Evolutionary conservation across 202 grass and related monocot species (phyloP).

Genomic region (Schoenoplectus triqueter): DNA sequence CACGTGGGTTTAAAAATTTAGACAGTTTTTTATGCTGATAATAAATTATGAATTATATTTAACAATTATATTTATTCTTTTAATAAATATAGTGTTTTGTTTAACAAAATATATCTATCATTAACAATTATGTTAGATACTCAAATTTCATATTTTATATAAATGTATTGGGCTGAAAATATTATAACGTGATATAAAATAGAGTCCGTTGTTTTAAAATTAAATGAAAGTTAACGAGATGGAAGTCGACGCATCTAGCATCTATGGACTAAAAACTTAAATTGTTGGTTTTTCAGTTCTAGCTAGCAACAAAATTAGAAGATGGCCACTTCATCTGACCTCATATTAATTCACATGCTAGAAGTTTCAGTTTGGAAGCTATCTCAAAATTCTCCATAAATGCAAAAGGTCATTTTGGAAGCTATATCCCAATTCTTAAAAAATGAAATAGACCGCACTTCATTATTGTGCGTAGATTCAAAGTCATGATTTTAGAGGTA

Average conservation of each 20-base stretch:
- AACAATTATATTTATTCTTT: no score
- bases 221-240: background rate
- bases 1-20: no score
- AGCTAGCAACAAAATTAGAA: constrained; percentile 16
- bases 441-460: background rate
- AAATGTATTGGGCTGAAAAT: no score
- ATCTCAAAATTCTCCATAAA: background rate
- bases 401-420: constrained; percentile 2
- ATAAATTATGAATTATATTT: no score
- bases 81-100: no score
- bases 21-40: no score
- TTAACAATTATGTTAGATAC: no score
- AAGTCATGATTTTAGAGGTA: background rate
- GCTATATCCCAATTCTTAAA: constrained; percentile 14
- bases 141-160: no score
- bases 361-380: constrained; percentile 27
- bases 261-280: background rate
- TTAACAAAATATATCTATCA: no score
- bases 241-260: no score
- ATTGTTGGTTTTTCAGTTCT: background rate
- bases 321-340: background rate
- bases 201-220: background rate
- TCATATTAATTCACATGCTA: constrained; percentile 19
- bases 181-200: no score
- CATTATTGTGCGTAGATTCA: constrained; percentile 24